Base-by-base conservation (phyloP, 805 yeast species). In the Alloascoidea africana region DNA sequence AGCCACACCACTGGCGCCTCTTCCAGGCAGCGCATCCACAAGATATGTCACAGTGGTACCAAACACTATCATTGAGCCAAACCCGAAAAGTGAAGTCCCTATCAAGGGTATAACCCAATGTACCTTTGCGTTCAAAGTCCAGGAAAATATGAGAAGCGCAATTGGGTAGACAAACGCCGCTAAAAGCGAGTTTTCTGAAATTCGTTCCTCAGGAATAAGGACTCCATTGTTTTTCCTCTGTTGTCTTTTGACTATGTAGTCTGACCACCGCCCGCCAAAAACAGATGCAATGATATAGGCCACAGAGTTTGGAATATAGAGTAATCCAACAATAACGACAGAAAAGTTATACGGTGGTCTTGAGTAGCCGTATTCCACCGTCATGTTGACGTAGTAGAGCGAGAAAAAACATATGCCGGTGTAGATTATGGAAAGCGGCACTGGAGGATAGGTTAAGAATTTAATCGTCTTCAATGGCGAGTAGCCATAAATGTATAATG, bases 1-100 rank as follows among this genome's bases (percentile, higher is more conserved):
- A 1, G 87, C 86, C 38, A 80, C 77, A 2, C 87, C 91, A 0
- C 87, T 80, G 5, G 89, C 85, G 37, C 91, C 89, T 48, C 75
- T 66, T 0, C 89, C 89, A 0, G 89, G 89, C 23, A 80, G 59
- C 1, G 80, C 70, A 48, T 80, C 89, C 2, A 80, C 83, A 39
- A 80, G 55, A 48, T 79, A 80, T 0, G 89, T 77, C 0, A 76
- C 69, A 0, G 81, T 75, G 5, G 80, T 70, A 3, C 87, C 87
- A 43, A 78, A 78, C 2, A 77, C 71, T 56, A 80, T 68, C 89
- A 79, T 79, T 30, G 78, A 70, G 0, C 84, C 80, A 51, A 74
- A 75, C 0, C 91, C 91, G 52, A 75, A 77, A 3, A 79, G 42
- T 0, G 83, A 80, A 3, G 85, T 75, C 0, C 91, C 91, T 5